Evolutionary conservation across 2,329 filamentous ascomycete genomes (phyloP).

Genomic region (Fusarium secorum): DNA sequence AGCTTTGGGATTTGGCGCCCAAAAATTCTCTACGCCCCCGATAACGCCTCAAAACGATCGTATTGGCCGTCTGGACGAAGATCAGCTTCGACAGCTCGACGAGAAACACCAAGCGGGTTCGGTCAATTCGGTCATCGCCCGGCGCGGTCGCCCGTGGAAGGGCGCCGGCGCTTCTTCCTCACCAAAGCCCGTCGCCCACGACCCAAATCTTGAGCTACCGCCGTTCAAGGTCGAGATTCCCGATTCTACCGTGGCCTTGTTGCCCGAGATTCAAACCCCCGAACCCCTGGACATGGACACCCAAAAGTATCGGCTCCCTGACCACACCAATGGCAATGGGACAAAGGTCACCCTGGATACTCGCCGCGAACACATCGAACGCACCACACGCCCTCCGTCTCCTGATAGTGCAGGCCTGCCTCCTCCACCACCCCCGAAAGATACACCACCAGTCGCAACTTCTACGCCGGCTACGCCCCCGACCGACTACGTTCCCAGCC

Average conservation of each 20-base stretch:
- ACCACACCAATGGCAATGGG: slow-evolving; percentile 73
- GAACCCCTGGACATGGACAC: slow-evolving; percentile 71
- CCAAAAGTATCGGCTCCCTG: slow-evolving; percentile 77
- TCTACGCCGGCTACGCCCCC: slow-evolving; percentile 43
- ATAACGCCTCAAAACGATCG: slow-evolving; percentile 49
- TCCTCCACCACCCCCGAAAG: slow-evolving; percentile 51
- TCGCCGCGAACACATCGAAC: slow-evolving; percentile 65
- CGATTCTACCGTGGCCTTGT: slow-evolving; percentile 43
- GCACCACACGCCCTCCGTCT: slow-evolving; percentile 53
- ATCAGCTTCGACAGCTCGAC: slow-evolving; percentile 75
- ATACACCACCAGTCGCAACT: slow-evolving; percentile 48
- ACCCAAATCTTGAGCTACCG: slow-evolving; percentile 33
- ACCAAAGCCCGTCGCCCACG: slow-evolving; percentile 39
- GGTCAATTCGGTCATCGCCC: slow-evolving; percentile 60
- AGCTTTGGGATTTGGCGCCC: slow-evolving; percentile 66
- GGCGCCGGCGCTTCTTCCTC: slow-evolving; percentile 59
- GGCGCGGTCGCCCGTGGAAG: slow-evolving; percentile 77
- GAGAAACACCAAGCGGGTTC: slow-evolving; percentile 68
- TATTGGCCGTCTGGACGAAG: slow-evolving; percentile 74
- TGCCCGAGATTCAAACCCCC: slow-evolving; percentile 61
- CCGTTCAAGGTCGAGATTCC: slow-evolving; percentile 44
- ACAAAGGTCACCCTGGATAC: slow-evolving; percentile 68
- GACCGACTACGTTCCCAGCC: slow-evolving; percentile 58
- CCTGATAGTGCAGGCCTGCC: slow-evolving; percentile 50
- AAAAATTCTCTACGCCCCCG: slow-evolving; percentile 47